Conservation (phyloP, 2,329 filamentous ascomycete genomes). For the Colletotrichum euphorbiae region DNA sequence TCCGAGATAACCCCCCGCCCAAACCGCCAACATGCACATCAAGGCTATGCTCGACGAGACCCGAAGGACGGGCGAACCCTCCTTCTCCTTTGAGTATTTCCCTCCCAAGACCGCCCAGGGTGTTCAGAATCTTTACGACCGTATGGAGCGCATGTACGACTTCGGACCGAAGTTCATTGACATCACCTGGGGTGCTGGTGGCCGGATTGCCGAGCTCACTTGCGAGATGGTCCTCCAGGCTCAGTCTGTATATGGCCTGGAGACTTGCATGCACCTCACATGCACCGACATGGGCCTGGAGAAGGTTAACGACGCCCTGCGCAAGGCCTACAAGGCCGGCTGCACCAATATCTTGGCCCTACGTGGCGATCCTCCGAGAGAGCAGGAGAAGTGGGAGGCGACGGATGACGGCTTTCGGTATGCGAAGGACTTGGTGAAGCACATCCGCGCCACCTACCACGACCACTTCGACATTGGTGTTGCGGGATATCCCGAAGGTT, state of each 20-base stretch:
- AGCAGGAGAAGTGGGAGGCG: slow-evolving; percentile 93
- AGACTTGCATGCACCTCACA: slow-evolving; percentile 99
- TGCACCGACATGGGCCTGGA: slow-evolving; percentile 97
- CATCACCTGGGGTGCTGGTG: slow-evolving; percentile 97
- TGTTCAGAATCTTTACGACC: slow-evolving; percentile 98
- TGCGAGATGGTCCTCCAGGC: slow-evolving; percentile 98
- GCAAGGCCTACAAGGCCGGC: slow-evolving; percentile 90
- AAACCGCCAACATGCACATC: slow-evolving; percentile 82
- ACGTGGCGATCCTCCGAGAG: slow-evolving; percentile 91
- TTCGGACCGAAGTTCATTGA: slow-evolving; percentile 96
- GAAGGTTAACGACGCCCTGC: slow-evolving; percentile 89
- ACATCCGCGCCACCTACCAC: slow-evolving; percentile 80
- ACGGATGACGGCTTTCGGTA: slow-evolving; percentile 90
- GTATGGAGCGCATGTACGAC: slow-evolving; percentile 98
- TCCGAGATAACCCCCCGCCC: background rate
- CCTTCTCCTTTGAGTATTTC: slow-evolving; percentile 99
- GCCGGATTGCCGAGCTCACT: slow-evolving; percentile 89
- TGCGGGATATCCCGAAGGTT: slow-evolving; percentile 95
- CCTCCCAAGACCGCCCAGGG: slow-evolving; percentile 97
- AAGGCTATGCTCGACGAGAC: slow-evolving; percentile 88
- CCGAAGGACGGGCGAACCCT: slow-evolving; percentile 81
- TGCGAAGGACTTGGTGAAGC: slow-evolving; percentile 88
- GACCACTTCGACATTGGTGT: slow-evolving; percentile 94
- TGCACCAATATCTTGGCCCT: slow-evolving; percentile 98
- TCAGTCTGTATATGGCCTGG: slow-evolving; percentile 93